Evolutionary conservation across 768 basidiomycete genomes (phyloP), one percentile per base, ranked within the genome.

Genomic region (Russula brevipes): DNA sequence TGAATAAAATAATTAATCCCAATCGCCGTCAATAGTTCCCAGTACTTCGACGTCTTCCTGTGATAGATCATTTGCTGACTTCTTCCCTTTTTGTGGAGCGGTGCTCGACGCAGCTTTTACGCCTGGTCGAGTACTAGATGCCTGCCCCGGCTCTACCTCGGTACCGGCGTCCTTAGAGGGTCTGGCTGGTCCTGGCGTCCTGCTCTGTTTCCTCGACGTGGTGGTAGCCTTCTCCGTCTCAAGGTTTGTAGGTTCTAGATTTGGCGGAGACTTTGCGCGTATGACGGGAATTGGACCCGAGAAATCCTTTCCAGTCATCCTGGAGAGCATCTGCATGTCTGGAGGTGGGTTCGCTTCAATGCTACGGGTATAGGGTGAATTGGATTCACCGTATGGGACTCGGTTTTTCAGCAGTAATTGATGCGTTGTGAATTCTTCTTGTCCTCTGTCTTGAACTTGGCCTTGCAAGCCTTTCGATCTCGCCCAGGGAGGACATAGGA

Each of bases 371-470:
- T 17, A 55, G 59, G 4, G 46, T n/a, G 41, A n/a, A 12, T 35
- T 33, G 52, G 57, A 76, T 83, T 67, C 69, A 90, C 89, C 89
- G 66, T 90, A 89, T 57, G 91, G 90, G 47, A 83, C 79, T 66
- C 84, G 82, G 69, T 88, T 85, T 62, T 84, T 84, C n/a, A 95
- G 75, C 85, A 88, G 64, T 82, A 78, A 63, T 85, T 87, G 60
- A 96, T 89, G 52, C 87, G 79, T n/a, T 80, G 81, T 35, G 85
- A 80, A 72, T 94, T 87, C 72, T 83, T 85, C 75, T 82, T 90
- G 72, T 94, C 93, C 73, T 96, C 94, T 0, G 85, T 81, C 69
- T 91, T 94, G 78, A 94, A 96, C 71, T 96, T 96, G 73, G 91
- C 89, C 75, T 92, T 94, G 73, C 94, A 93, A 33, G 93, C 87